phyloP scores from a whole-genome alignment of 208 protist species.

The Trypanosoma vivax region DNA sequence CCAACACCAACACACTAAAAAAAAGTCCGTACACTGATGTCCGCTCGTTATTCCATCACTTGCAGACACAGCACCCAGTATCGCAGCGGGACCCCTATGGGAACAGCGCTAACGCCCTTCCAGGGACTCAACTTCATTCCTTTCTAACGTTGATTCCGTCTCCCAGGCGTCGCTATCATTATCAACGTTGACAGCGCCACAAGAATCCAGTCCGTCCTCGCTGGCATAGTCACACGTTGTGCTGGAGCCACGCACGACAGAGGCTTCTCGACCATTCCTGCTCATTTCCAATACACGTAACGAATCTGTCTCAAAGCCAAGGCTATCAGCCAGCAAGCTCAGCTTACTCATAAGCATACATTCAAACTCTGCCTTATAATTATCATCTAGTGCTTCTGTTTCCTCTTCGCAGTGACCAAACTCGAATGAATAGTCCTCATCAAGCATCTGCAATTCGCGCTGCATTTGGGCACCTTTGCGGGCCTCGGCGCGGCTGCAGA shows the following conservation, averaged over 20 bases:
- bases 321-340: slow-evolving; percentile 5
- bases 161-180: background rate
- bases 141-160: background rate
- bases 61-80: no score
- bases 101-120: no score
- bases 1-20: no score
- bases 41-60: no score
- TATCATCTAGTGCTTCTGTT: slow-evolving; percentile 7
- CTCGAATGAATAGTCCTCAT: slow-evolving; percentile 16
- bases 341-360: slow-evolving; percentile 22
- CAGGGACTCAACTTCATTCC: background rate
- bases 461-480: slow-evolving; percentile 19
- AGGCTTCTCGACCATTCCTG: background rate
- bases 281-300: background rate
- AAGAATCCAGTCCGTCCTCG: background rate
- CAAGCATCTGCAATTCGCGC: slow-evolving; percentile 30
- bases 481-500: slow-evolving; percentile 40
- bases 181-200: background rate
- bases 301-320: background rate
- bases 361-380: slow-evolving; percentile 16
- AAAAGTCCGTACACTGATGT: no score
- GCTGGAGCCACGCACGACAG: background rate
- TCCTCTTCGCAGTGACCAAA: slow-evolving; percentile 16
- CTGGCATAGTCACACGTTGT: background rate
- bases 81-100: no score